Evolutionary conservation across 352 stramenopile genomes (phyloP), one percentile per base, ranked within the genome.

Genomic region (Elongisporangium prolatum): DNA sequence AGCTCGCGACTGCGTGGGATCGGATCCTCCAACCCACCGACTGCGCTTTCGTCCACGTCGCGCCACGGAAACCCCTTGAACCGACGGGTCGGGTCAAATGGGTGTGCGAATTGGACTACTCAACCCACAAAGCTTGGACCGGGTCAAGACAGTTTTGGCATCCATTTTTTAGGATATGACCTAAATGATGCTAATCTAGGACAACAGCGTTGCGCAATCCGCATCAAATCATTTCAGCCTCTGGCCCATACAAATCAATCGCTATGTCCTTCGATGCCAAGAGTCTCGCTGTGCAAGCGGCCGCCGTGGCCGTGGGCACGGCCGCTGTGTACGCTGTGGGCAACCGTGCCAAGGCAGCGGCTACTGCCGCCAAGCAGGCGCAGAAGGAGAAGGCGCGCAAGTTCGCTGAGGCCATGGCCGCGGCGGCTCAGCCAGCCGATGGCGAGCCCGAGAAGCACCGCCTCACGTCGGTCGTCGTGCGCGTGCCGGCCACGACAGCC

Each of bases 401-500:
- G 21, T 60, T 60, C 18, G 50, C 54, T 37, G 51, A 69, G 38
- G 52, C 50, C 9, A 54, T 69, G 17, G 59, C 61, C 4, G 56
- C 59, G 49, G 67, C 72, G 20, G 57, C 51, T 52, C 62, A 53
- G 22, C 61, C 64, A 16, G 28, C 64, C 47, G 52, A 63, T n/a
- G 67, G 64, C 10, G 71, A 84, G 37, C 38, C 63, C 28, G 69
- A 78, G 44, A 89, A 87, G 65, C 69, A 50, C 20, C 67, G 64
- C 21, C 52, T 88, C 50, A 90, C 80, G 64, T 93, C 83, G 4
- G 97, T 99, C 16, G 98, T 97, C n/a, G 97, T 99, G 55, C 85
- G 96, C 37, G 97, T 99, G 63, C 97, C 97, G 13, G 97, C 97
- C 18, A 99, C 95, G 56, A 98, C 96, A 5, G 97, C 97, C 57